phyloP scores from a whole-genome alignment of 148 eudicot species.

The Rhododendron griersonianum region DNA sequence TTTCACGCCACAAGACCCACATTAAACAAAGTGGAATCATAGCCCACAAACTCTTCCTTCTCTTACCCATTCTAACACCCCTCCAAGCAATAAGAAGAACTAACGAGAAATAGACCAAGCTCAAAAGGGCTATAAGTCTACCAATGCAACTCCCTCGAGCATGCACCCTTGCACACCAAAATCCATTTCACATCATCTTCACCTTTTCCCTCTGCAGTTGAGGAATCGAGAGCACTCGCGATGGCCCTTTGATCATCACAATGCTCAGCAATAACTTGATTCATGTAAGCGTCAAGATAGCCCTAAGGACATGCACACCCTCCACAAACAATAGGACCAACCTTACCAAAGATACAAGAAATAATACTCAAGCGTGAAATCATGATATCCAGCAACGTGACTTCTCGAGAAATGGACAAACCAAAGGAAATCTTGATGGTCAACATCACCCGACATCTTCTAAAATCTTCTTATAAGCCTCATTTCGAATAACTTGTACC shows the following conservation, averaged over 20 bases:
- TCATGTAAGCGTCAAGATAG: background rate
- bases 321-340: background rate
- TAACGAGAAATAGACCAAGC: background rate
- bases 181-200: background rate
- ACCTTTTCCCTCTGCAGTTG: background rate
- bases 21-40: too few species aligned
- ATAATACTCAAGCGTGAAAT: background rate
- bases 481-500: background rate
- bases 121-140: background rate
- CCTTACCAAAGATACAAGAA: background rate
- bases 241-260: background rate
- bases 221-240: background rate
- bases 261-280: background rate
- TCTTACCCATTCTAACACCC: too few species aligned
- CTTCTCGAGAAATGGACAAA: background rate
- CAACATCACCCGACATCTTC: background rate
- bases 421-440: background rate
- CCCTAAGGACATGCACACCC: background rate
- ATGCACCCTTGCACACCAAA: background rate
- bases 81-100: too few species aligned
- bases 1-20: too few species aligned
- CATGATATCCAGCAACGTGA: background rate
- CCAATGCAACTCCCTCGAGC: background rate
- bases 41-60: too few species aligned
- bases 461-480: background rate